A percentile compares a stretch with the other conserved stretches of the same genome.
Conservation (phyloP, 805 yeast genomes). For the Candida stauntonica region DNA sequence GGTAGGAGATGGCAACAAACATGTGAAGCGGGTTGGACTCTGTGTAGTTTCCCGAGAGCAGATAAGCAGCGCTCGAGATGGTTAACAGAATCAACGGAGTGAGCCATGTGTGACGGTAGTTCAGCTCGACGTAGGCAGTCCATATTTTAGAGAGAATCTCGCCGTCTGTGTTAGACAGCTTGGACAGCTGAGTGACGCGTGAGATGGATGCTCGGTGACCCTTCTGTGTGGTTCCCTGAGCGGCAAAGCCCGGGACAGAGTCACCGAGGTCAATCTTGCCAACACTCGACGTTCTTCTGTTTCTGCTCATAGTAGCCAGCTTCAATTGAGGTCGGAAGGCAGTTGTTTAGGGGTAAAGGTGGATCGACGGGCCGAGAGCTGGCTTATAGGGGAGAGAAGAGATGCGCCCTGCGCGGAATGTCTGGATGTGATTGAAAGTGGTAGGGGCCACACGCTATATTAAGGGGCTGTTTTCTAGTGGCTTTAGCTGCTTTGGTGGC, state of each 20-base stretch:
- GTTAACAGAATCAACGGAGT: slow-evolving; percentile 52
- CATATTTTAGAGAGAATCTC: slow-evolving; percentile 53
- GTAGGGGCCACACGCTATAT: no score
- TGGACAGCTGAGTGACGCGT: slow-evolving; percentile 32
- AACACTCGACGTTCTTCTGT: slow-evolving; percentile 59
- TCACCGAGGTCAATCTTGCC: slow-evolving; percentile 78
- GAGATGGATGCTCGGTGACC: slow-evolving; percentile 36
- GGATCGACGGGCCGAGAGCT: no score
- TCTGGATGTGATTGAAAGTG: no score
- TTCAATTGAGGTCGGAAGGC: no score
- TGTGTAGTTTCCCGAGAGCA: slow-evolving; percentile 54
- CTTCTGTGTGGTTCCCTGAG: slow-evolving; percentile 50
- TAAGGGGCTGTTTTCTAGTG: no score
- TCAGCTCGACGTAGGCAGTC: slow-evolving; percentile 54
- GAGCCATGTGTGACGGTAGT: slow-evolving; percentile 64
- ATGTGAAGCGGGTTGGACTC: slow-evolving; percentile 56
- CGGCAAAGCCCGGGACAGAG: slow-evolving; percentile 61
- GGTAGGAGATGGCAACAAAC: slow-evolving; percentile 64
- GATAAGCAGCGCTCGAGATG: slow-evolving; percentile 39
- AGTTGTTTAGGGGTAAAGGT: no score
- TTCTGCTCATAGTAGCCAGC: neutral
- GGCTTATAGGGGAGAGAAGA: no score
- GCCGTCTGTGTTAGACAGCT: slow-evolving; percentile 37
- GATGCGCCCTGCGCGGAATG: no score
- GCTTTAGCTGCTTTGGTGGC: no score